phyloP scores from a whole-genome alignment of 345 rosid species.

The Boechera stricta region DNA sequence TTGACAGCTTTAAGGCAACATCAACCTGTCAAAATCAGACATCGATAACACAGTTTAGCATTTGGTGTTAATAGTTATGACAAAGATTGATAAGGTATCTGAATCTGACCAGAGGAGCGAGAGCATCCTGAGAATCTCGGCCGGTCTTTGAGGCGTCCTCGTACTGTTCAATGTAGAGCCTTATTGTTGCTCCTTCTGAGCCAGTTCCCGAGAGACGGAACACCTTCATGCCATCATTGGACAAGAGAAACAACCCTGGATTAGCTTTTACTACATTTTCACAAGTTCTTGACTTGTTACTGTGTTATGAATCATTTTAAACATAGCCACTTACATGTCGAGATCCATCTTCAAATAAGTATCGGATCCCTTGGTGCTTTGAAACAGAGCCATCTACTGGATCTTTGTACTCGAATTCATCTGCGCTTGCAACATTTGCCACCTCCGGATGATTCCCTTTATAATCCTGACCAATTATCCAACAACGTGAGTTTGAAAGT shows the following conservation, averaged over 20 bases:
- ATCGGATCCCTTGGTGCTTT: constrained; percentile 89
- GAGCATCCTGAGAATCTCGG: constrained; percentile 82
- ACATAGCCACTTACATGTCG: constrained; percentile 64
- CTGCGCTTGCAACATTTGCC: constrained; percentile 68
- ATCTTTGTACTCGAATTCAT: constrained; percentile 95
- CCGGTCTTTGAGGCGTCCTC: constrained; percentile 79
- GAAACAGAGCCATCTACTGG: constrained; percentile 96
- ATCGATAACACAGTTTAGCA: not conserved
- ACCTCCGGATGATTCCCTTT: constrained; percentile 66
- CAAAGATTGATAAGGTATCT: not conserved
- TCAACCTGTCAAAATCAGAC: constrained; percentile 59
- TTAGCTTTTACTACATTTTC: not conserved
- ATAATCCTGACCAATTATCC: constrained; percentile 54
- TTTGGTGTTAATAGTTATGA: constrained; percentile 7
- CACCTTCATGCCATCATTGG: constrained; percentile 48
- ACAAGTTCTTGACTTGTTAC: not conserved
- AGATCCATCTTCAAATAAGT: constrained; percentile 90
- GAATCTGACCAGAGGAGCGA: constrained; percentile 72
- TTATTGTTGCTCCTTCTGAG: constrained; percentile 92
- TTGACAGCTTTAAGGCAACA: constrained; percentile 85
- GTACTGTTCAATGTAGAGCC: constrained; percentile 89
- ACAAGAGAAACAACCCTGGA: not conserved
- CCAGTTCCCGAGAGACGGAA: constrained; percentile 97
- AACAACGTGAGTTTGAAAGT: not conserved
- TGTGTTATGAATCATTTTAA: not conserved